Conservation (phyloP, 495 filamentous ascomycete genomes). For the Aspergillus ellipticus region DNA sequence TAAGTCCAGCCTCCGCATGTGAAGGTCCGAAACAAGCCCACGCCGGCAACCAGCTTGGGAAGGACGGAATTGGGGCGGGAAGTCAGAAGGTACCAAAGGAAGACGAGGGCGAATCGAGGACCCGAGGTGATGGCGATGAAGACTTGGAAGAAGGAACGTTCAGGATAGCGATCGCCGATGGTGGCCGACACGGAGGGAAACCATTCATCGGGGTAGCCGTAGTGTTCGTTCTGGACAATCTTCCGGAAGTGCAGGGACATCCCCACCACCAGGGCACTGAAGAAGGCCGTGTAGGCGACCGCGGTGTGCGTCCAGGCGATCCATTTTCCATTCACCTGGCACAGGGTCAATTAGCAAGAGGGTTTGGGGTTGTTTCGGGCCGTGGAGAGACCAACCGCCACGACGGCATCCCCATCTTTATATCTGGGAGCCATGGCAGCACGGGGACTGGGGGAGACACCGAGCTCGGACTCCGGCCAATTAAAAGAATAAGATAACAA, state of each 20-base stretch:
- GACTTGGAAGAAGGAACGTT: constrained; percentile 92
- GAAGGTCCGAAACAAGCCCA: constrained; percentile 82
- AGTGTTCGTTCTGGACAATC: constrained; percentile 97
- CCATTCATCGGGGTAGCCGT: constrained; percentile 97
- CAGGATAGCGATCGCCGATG: constrained; percentile 98
- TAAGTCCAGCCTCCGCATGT: constrained; percentile 99
- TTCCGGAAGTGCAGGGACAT: constrained; percentile 86
- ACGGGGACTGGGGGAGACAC: constrained; percentile 14
- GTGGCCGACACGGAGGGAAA: constrained; percentile 97
- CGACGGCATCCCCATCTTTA: constrained; percentile 84
- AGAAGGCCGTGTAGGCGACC: constrained; percentile 83
- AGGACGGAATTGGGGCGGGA: constrained; percentile 66
- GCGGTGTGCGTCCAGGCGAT: constrained; percentile 83
- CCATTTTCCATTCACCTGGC: constrained; percentile 83
- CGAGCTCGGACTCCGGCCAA: constrained; percentile 12
- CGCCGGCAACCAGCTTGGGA: constrained; percentile 76
- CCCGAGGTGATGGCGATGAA: constrained; percentile 97
- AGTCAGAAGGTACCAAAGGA: constrained; percentile 88
- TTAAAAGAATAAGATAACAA: constrained; percentile 17
- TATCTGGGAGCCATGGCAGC: constrained; percentile 72
- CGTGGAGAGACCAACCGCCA: constrained; percentile 51
- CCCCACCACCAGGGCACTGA: constrained; percentile 86
- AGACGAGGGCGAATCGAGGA: constrained; percentile 87
- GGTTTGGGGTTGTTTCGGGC: neutral
- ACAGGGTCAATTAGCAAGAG: constrained; percentile 4